phyloP scores from a whole-genome alignment of 371 early-diverging fungal genomes.

The Mortierella sp. region DNA sequence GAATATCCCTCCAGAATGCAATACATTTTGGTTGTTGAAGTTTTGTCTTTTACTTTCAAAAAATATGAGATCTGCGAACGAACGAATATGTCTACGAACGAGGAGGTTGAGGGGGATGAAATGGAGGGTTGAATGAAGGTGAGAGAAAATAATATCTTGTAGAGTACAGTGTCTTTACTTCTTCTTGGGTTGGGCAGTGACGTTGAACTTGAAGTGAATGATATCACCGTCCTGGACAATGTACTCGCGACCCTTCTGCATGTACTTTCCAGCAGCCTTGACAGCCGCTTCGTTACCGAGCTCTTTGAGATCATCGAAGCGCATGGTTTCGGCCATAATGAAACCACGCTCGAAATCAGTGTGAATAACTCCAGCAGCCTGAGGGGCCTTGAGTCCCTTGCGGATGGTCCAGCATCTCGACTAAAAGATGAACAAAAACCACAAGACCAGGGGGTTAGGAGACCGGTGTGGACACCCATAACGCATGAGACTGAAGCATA shows the following conservation, averaged over 20 bases:
- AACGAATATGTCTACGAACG: too few relatives aligned
- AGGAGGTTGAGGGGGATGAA: too few relatives aligned
- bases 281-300: conserved; percentile 78
- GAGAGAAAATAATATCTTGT: conserved; percentile 1
- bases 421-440: too few relatives aligned
- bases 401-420: conserved; percentile 56
- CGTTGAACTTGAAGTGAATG: conserved; percentile 61
- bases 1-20: too few relatives aligned
- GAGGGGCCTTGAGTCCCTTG: conserved; percentile 88
- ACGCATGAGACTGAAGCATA: too few relatives aligned
- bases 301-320: conserved; percentile 78
- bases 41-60: too few relatives aligned
- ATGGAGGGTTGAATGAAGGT: background rate
- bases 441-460: too few relatives aligned
- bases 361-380: conserved; percentile 92
- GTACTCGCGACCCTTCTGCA: conserved; percentile 81
- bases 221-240: conserved; percentile 81
- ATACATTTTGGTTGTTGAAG: too few relatives aligned
- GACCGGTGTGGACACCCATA: too few relatives aligned
- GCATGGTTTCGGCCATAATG: conserved; percentile 93
- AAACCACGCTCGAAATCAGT: conserved; percentile 93
- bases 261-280: conserved; percentile 82
- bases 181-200: conserved; percentile 56
- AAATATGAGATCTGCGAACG: too few relatives aligned
- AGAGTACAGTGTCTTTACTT: conserved; percentile 14